phyloP scores from a whole-genome alignment of 352 stramenopile species.

The Pythium apleroticum region DNA sequence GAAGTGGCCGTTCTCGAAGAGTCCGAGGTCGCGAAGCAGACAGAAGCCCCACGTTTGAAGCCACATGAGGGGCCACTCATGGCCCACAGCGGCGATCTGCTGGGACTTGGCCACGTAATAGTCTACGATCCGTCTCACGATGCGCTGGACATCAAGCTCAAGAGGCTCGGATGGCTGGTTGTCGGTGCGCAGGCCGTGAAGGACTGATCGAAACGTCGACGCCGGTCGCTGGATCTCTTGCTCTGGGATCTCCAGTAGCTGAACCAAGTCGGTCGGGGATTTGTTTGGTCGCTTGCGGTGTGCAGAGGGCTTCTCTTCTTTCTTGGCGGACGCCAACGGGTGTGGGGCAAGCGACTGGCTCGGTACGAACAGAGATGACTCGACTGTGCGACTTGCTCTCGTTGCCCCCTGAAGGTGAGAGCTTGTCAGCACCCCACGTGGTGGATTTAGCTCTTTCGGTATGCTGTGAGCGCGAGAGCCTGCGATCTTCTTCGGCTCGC shows the following conservation, averaged over 20 bases:
- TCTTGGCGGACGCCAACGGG: not conserved
- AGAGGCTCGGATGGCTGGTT: not conserved
- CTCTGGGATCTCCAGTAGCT: conserved; percentile 10
- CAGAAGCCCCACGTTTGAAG: conserved; percentile 31
- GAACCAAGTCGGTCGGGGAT: not conserved
- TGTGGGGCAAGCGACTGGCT: conserved; percentile 6
- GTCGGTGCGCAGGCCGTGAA: conserved; percentile 3
- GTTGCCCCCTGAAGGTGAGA: not conserved
- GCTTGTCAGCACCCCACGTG: too few species aligned
- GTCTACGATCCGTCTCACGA: not conserved
- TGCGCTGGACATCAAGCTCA: not conserved
- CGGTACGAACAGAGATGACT: conserved; percentile 4
- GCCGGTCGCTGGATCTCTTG: not conserved
- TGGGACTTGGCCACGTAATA: conserved; percentile 10
- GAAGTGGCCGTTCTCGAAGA: conserved; percentile 63
- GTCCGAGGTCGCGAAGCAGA: conserved; percentile 48
- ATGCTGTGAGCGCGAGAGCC: too few species aligned
- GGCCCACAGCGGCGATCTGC: not conserved
- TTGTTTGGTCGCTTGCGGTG: not conserved
- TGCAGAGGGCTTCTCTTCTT: not conserved
- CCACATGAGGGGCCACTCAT: not conserved
- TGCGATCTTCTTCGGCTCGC: not conserved
- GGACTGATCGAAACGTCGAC: conserved; percentile 13
- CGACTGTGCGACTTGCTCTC: not conserved
- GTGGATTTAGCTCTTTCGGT: too few species aligned